Conservation (phyloP, 805 yeast species). For the Scheffersomyces lignosus region DNA sequence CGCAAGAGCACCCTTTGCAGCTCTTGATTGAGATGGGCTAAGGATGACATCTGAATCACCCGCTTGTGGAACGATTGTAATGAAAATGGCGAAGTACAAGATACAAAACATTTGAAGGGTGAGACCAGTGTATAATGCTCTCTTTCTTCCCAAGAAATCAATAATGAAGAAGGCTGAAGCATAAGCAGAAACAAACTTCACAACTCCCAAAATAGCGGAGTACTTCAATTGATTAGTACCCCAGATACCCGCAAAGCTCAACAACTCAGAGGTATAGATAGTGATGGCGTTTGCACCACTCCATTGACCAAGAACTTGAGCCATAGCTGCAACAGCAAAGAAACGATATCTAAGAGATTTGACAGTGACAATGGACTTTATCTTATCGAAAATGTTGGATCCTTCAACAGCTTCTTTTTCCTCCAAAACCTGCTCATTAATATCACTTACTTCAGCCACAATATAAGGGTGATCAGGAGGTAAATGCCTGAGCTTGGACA, state of each 20-base stretch:
- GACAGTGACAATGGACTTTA: constrained; percentile 15
- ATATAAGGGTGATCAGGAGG: constrained; percentile 24
- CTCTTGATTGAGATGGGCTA: constrained; percentile 13
- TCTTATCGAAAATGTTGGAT: constrained; percentile 8
- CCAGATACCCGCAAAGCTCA: constrained; percentile 19
- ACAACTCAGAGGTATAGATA: constrained; percentile 22
- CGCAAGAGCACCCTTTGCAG: constrained; percentile 22
- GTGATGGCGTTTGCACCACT: constrained; percentile 27
- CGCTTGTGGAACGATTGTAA: constrained; percentile 21
- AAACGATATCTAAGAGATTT: constrained; percentile 22
- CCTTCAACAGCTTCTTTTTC: constrained; percentile 19
- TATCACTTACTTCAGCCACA: constrained; percentile 22
- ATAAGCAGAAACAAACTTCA: constrained; percentile 22
- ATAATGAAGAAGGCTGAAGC: constrained; percentile 22
- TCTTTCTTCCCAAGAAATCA: constrained; percentile 22
- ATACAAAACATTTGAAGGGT: constrained; percentile 16
- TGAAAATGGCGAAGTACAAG: constrained; percentile 22
- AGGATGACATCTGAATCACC: constrained; percentile 9
- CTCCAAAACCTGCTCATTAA: constrained; percentile 18
- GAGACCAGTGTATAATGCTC: constrained; percentile 21
- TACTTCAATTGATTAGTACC: constrained; percentile 21
- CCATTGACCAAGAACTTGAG: constrained; percentile 26
- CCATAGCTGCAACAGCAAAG: constrained; percentile 16
- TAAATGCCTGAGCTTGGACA: constrained; percentile 18
- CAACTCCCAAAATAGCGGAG: constrained; percentile 25